These are phyloP conservation scores for Moricandia moricandioides DNA, from an alignment of 345 rosid species.

Conservation along the genomic window DNA sequence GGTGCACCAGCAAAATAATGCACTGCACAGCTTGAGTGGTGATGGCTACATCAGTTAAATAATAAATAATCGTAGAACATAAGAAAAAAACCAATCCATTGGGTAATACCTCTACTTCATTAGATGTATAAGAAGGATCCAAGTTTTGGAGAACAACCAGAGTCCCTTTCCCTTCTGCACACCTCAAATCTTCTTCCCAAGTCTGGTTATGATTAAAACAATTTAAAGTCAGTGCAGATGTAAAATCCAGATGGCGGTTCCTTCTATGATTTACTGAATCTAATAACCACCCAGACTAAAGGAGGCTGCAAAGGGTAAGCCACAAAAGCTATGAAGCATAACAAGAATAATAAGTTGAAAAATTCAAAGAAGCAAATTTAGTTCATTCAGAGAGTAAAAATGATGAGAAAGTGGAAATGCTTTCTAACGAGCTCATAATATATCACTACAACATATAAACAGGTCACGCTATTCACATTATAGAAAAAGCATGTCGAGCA, in stretches of 20 bases:
- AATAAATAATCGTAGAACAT: not conserved
- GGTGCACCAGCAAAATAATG: not conserved
- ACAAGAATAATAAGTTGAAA: not conserved
- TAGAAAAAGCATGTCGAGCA: not conserved
- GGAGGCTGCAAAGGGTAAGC: not conserved
- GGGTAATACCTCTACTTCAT: constrained; percentile 54
- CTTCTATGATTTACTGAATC: constrained; percentile 2
- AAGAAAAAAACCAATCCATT: not conserved
- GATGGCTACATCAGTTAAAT: not conserved
- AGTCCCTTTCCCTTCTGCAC: constrained; percentile 46
- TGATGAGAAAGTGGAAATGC: not conserved
- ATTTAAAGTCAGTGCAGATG: constrained; percentile 25
- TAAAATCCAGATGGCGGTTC: constrained; percentile 1
- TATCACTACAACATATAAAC: not conserved
- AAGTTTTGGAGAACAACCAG: constrained; percentile 66
- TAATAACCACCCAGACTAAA: not conserved
- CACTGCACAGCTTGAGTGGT: not conserved
- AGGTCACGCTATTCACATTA: not conserved
- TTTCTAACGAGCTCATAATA: not conserved
- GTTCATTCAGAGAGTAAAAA: not conserved
- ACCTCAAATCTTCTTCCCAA: constrained; percentile 56
- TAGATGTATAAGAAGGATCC: constrained; percentile 58
- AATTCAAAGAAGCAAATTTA: not conserved
- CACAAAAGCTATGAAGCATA: not conserved
- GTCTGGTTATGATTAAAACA: constrained; percentile 41